Evolutionary conservation across 352 stramenopile species (phyloP).

Genomic region (Globisporangium apiculatum): DNA sequence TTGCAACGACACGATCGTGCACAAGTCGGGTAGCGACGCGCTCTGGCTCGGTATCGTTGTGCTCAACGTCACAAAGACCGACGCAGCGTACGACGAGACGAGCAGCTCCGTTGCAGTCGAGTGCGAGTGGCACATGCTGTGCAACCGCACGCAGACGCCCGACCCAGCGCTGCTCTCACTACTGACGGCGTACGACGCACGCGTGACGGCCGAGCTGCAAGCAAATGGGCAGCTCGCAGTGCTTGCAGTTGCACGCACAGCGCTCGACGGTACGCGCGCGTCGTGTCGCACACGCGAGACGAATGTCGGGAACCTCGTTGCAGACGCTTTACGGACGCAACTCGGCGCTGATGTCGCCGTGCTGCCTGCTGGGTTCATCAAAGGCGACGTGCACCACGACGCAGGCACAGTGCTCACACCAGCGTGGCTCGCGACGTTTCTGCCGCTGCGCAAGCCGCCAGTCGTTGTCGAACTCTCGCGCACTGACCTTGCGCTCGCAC

Average conservation of each 20-base stretch:
- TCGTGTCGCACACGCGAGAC: constrained; percentile 7
- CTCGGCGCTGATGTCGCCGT: constrained; percentile 3
- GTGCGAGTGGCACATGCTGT: constrained; percentile 4
- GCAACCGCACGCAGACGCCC: constrained; percentile 1
- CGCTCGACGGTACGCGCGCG: constrained; percentile 6
- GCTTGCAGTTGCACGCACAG: not conserved
- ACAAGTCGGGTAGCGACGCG: constrained; percentile 87
- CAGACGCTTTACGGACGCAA: constrained; percentile 2
- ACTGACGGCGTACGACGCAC: too few relatives aligned
- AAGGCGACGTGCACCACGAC: constrained; percentile 55
- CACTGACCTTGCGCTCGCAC: constrained; percentile 31
- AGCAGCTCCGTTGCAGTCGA: not conserved
- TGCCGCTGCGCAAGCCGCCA: constrained; percentile 53
- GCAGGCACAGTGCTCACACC: constrained; percentile 43
- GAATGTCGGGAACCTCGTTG: constrained; percentile 9
- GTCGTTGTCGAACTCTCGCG: constrained; percentile 51
- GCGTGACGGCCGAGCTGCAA: too few relatives aligned
- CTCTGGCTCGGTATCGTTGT: constrained; percentile 83
- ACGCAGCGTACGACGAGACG: not conserved
- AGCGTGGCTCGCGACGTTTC: constrained; percentile 54
- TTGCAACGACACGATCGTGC: constrained; percentile 76
- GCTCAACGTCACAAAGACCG: constrained; percentile 44
- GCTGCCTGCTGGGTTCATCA: constrained; percentile 41
- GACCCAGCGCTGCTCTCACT: not conserved
- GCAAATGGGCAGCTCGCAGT: too few relatives aligned